These are phyloP conservation scores for Epichloe brachyelytri DNA, from an alignment of 2,329 filamentous ascomycete species.

Conservation along the genomic window DNA sequence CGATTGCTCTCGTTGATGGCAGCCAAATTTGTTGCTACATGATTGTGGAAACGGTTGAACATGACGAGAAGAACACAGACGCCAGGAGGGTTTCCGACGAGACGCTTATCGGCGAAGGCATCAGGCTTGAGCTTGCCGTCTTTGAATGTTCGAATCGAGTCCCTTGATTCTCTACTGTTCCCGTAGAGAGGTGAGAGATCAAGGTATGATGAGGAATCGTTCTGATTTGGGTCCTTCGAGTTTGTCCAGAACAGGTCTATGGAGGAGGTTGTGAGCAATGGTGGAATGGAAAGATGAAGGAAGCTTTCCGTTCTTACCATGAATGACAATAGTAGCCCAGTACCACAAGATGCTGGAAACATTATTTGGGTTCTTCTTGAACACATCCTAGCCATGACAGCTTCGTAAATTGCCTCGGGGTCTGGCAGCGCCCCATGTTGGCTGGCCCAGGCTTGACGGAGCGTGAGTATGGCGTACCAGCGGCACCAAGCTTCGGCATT, in stretches of 20 bases:
- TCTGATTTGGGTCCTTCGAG: slow-evolving; percentile 41
- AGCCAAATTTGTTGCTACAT: slow-evolving; percentile 65
- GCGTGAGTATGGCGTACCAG: slow-evolving; percentile 53
- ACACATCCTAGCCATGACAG: slow-evolving; percentile 41
- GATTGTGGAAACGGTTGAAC: slow-evolving; percentile 80
- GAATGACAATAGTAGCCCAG: slow-evolving; percentile 61
- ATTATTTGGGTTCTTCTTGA: slow-evolving; percentile 53
- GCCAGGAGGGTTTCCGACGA: slow-evolving; percentile 59
- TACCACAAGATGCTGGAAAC: slow-evolving; percentile 61
- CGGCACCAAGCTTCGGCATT: slow-evolving; percentile 52
- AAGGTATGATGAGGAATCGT: slow-evolving; percentile 59
- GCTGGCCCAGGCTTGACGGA: slow-evolving; percentile 46
- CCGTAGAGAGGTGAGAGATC: slow-evolving; percentile 63
- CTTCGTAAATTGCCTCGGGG: slow-evolving; percentile 48
- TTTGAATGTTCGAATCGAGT: slow-evolving; percentile 55
- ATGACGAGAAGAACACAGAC: slow-evolving; percentile 61
- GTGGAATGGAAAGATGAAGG: neutral
- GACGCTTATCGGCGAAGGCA: slow-evolving; percentile 55
- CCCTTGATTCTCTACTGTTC: slow-evolving; percentile 51
- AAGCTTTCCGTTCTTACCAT: slow-evolving; percentile 33
- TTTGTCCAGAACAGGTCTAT: slow-evolving; percentile 59
- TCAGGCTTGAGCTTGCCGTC: slow-evolving; percentile 63
- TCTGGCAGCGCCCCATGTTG: slow-evolving; percentile 54
- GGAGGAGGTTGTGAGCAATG: neutral
- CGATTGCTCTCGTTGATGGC: slow-evolving; percentile 75